These are phyloP conservation scores for Psilocybe tampanensis DNA, from an alignment of 768 basidiomycete species.

Conservation along the genomic window DNA sequence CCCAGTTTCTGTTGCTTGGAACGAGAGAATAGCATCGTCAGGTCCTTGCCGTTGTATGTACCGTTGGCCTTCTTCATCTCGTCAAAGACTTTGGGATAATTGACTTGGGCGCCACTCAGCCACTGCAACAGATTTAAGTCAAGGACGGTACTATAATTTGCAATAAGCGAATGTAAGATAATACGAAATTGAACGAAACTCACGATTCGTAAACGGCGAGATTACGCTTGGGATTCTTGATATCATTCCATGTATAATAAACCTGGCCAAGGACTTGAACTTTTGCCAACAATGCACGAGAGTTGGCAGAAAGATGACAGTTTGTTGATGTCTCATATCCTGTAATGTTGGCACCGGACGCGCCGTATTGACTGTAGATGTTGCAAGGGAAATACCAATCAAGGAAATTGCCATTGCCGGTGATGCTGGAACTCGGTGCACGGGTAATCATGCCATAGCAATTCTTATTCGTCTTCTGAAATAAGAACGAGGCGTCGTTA, in stretches of 20 bases:
- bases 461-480: conserved; percentile 88
- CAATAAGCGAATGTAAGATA: not conserved
- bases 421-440: conserved; percentile 70
- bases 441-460: conserved; percentile 80
- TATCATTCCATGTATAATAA: conserved; percentile 91
- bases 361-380: conserved; percentile 74
- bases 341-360: conserved; percentile 62
- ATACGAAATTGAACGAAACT: conserved; percentile 33
- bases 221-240: conserved; percentile 69
- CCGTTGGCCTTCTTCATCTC: conserved; percentile 68
- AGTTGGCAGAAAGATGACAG: conserved; percentile 69
- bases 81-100: conserved; percentile 84
- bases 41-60: conserved; percentile 79
- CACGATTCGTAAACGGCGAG: conserved; percentile 94
- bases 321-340: conserved; percentile 63
- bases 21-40: conserved; percentile 85
- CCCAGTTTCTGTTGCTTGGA: conserved; percentile 67
- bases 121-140: conserved; percentile 85
- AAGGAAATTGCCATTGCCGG: conserved; percentile 56
- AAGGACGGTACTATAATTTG: conserved; percentile 67
- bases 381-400: conserved; percentile 99
- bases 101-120: conserved; percentile 81
- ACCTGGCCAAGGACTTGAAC: conserved; percentile 77
- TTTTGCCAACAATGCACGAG: conserved; percentile 53
- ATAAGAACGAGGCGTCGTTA: conserved; percentile 92